Conservation (phyloP, 164 flowering plant species). For the Akebia trifoliata region DNA sequence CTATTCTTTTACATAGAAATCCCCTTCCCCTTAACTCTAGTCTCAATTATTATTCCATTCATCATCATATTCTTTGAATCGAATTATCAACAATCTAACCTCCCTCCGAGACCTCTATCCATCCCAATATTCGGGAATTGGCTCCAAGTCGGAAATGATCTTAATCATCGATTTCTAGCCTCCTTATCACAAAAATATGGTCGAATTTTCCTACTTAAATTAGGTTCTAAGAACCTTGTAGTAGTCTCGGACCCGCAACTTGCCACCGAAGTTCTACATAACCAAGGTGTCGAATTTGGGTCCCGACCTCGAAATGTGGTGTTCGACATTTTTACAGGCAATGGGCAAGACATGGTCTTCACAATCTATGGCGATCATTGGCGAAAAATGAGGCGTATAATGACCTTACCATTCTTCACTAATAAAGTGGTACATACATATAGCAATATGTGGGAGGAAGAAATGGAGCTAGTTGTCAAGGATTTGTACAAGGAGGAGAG, state of each 20-base stretch:
- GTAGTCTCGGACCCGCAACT: constrained; percentile 60
- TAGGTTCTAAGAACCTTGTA: constrained; percentile 48
- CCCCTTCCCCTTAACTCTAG: constrained; percentile 2
- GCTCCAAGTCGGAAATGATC: constrained; percentile 77
- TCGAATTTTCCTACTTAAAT: constrained; percentile 42
- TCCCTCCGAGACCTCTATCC: constrained; percentile 56
- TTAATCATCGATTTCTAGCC: constrained; percentile 53
- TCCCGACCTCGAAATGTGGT: constrained; percentile 67
- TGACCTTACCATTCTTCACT: constrained; percentile 73
- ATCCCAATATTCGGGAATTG: constrained; percentile 69
- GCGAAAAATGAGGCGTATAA: constrained; percentile 70
- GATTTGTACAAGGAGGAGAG: constrained; percentile 31
- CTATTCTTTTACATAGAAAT: constrained; percentile 1
- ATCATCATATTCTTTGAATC: constrained; percentile 13
- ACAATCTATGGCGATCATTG: constrained; percentile 73
- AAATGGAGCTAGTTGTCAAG: constrained; percentile 41
- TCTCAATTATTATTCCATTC: constrained; percentile 8
- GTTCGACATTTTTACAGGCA: constrained; percentile 73
- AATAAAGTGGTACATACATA: constrained; percentile 63
- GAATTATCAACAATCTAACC: constrained; percentile 11
- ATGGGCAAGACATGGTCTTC: constrained; percentile 81
- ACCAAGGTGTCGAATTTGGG: constrained; percentile 70
- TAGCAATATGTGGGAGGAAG: constrained; percentile 56
- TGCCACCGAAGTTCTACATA: constrained; percentile 55
- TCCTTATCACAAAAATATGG: constrained; percentile 42